These are phyloP conservation scores for Rhododendron williamsianum DNA, from an alignment of 148 eudicot genomes.

Conservation along the genomic window DNA sequence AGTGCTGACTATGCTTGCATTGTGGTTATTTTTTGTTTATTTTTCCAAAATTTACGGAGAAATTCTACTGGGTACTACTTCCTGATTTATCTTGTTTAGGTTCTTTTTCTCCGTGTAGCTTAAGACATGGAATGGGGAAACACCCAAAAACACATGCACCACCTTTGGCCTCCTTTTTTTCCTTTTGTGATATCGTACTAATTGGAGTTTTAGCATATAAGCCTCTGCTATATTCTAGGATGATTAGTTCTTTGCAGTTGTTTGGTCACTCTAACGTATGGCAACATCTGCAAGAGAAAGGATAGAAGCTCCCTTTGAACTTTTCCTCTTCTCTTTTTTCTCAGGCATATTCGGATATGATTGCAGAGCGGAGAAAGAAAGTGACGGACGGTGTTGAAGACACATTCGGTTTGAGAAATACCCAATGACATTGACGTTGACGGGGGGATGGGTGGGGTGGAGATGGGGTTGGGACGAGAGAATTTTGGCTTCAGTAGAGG, in stretches of 20 bases:
- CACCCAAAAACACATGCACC: background rate
- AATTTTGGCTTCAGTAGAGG: background rate
- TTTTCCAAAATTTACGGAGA: background rate
- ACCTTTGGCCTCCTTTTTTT: background rate
- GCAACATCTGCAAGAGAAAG: background rate
- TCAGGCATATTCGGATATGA: slow-evolving; percentile 83
- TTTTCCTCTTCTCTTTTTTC: background rate
- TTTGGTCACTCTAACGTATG: background rate
- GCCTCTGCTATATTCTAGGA: background rate
- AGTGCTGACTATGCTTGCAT: background rate
- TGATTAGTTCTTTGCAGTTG: background rate
- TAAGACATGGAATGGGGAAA: background rate
- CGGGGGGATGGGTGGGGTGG: no score
- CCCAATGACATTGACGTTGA: slow-evolving; percentile 17
- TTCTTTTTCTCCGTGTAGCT: background rate
- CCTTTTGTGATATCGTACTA: background rate
- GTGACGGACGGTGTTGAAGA: slow-evolving; percentile 77
- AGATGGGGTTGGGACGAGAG: no score
- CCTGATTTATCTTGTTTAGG: background rate
- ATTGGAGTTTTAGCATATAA: background rate
- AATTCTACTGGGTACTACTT: background rate
- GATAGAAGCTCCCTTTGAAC: background rate
- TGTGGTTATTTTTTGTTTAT: background rate
- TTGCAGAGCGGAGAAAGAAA: slow-evolving; percentile 69
- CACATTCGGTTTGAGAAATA: slow-evolving; percentile 60